phyloP scores from a whole-genome alignment of 176 grass and related monocot species.

The Aegilops bicornis region DNA sequence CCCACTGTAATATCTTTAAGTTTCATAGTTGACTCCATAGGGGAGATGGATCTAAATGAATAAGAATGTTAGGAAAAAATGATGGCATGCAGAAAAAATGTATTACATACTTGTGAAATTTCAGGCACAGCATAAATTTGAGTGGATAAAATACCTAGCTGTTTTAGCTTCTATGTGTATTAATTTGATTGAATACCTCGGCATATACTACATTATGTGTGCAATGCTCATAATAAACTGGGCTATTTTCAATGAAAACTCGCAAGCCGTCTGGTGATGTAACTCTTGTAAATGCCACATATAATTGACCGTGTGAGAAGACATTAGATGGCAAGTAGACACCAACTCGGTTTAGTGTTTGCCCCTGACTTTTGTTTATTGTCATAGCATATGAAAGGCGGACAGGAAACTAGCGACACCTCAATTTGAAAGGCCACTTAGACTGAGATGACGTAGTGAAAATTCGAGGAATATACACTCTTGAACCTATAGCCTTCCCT shows the following conservation, averaged over 20 bases:
- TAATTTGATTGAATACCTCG: not conserved
- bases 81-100: not conserved
- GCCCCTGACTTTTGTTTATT: not conserved
- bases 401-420: not conserved
- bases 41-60: not conserved
- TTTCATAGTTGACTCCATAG: not conserved
- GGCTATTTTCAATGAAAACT: not conserved
- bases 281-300: slow-evolving; percentile 14
- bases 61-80: not conserved
- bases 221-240: not conserved
- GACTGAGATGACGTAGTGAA: not conserved
- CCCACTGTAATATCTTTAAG: not conserved
- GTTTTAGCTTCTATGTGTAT: not conserved
- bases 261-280: not conserved
- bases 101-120: too few relatives aligned
- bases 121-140: too few relatives aligned
- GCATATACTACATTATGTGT: not conserved
- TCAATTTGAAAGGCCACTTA: slow-evolving; percentile 13
- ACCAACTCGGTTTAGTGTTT: not conserved
- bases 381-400: not conserved
- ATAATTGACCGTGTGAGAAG: slow-evolving; percentile 21
- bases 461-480: not conserved
- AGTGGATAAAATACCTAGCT: not conserved
- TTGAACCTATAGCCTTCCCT: not conserved
- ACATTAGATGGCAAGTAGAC: not conserved